A percentile compares a stretch with the other conserved stretches of the same genome.
phyloP scores from a whole-genome alignment of 345 rosid species.

The Eutrema yunnanense region DNA sequence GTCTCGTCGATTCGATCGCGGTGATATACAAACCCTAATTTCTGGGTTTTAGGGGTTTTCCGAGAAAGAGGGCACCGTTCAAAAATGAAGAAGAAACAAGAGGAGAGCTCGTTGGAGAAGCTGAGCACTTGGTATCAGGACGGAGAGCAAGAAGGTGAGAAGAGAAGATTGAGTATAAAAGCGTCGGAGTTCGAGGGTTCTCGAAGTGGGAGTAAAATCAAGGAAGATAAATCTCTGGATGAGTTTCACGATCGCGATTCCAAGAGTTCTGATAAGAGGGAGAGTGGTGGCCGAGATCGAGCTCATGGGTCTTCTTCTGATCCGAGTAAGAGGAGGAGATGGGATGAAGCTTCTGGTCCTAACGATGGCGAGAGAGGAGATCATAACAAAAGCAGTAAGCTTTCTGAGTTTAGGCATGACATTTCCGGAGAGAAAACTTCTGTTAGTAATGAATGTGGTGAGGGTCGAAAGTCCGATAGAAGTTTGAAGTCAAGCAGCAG shows the following conservation, averaged over 20 bases:
- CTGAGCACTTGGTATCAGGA: slow-evolving; percentile 90
- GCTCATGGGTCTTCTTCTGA: slow-evolving; percentile 47
- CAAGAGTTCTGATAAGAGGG: slow-evolving; percentile 59
- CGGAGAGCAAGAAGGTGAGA: slow-evolving; percentile 75
- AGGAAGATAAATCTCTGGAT: slow-evolving; percentile 60
- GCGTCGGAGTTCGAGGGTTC: slow-evolving; percentile 51
- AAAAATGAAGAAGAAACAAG: slow-evolving; percentile 62
- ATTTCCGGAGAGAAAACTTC: slow-evolving; percentile 44
- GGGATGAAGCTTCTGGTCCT: slow-evolving; percentile 70
- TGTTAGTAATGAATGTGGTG: slow-evolving; percentile 49
- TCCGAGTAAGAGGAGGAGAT: slow-evolving; percentile 70
- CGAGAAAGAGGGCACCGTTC: background rate
- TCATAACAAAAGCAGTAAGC: slow-evolving; percentile 42
- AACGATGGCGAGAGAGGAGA: slow-evolving; percentile 36
- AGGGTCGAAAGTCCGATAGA: slow-evolving; percentile 52
- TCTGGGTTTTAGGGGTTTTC: background rate
- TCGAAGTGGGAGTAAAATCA: slow-evolving; percentile 49
- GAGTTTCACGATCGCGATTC: slow-evolving; percentile 54
- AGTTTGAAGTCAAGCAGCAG: slow-evolving; percentile 45
- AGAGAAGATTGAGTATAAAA: slow-evolving; percentile 49
- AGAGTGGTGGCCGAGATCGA: slow-evolving; percentile 61
- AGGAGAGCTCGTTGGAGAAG: slow-evolving; percentile 88
- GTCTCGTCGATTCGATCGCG: background rate
- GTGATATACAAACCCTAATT: slow-evolving; percentile 12
- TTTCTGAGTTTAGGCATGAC: slow-evolving; percentile 60